These are phyloP conservation scores for Paralagenidium karlingii DNA, from an alignment of 352 stramenopile species.

Conservation along the genomic window DNA sequence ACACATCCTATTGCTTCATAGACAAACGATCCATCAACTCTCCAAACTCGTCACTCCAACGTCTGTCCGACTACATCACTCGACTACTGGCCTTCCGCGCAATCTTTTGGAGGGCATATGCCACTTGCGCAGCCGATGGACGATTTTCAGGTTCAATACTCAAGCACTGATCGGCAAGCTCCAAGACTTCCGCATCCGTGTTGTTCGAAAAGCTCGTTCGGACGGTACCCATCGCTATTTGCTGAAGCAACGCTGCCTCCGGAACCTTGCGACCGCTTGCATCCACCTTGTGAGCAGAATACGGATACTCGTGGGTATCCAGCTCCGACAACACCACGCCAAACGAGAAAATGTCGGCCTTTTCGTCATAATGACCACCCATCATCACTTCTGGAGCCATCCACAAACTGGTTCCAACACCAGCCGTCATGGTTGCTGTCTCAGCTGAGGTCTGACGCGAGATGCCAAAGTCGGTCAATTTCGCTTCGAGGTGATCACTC, in stretches of 20 bases:
- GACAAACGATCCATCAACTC: no score
- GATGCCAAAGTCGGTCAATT: conserved; percentile 36
- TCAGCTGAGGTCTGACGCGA: conserved; percentile 20
- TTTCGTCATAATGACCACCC: conserved; percentile 19
- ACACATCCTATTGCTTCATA: no score
- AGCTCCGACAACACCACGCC: conserved; percentile 19
- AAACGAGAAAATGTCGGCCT: conserved; percentile 19
- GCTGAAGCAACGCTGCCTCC: conserved; percentile 7
- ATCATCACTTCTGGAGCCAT: conserved; percentile 30
- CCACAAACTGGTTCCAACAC: conserved; percentile 25
- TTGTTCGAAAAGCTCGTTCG: conserved; percentile 7
- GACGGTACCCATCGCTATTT: conserved; percentile 12
- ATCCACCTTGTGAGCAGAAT: conserved; percentile 39
- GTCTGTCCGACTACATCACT: no score
- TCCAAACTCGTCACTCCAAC: no score
- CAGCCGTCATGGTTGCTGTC: conserved; percentile 25
- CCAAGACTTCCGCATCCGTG: conserved; percentile 7
- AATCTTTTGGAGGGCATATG: no score
- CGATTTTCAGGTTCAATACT: conserved; percentile 10
- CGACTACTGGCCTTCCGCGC: no score
- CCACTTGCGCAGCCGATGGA: conserved; percentile 16
- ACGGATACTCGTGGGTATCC: conserved; percentile 15
- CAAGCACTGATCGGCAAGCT: conserved; percentile 12
- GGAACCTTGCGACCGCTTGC: conserved; percentile 2
- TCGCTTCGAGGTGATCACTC: conserved; percentile 25